Percentiles rank a stretch among this genome's conserved stretches.
Conservation (phyloP, 2,329 filamentous ascomycete genomes). For the Botrytis galanthina region DNA sequence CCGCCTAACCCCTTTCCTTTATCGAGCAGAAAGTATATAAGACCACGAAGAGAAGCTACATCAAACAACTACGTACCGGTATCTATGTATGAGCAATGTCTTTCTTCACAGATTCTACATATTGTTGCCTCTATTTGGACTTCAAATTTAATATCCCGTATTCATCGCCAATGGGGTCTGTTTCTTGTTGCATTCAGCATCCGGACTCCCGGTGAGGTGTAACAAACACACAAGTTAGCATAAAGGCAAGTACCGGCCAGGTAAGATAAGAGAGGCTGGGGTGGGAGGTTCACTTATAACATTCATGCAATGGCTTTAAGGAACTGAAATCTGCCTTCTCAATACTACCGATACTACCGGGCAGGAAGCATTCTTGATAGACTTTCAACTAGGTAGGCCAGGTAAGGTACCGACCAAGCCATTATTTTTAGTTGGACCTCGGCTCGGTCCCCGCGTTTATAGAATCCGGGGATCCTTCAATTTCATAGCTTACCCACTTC, state of each 20-base stretch:
- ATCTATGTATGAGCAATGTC: background rate
- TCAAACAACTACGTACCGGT: background rate
- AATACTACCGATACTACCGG: background rate
- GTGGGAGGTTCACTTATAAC: background rate
- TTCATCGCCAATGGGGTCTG: background rate
- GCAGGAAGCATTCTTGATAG: background rate
- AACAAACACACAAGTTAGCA: background rate
- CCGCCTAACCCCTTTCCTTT: background rate
- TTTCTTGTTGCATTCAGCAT: background rate
- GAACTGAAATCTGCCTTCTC: background rate
- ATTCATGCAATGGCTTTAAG: background rate
- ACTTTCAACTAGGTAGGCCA: background rate
- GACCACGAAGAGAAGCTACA: background rate
- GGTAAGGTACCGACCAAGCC: background rate
- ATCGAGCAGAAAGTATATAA: background rate
- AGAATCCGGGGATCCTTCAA: slow-evolving; percentile 6
- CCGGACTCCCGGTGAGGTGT: background rate
- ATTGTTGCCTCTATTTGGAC: background rate
- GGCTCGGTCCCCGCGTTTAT: slow-evolving; percentile 12
- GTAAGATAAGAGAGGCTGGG: background rate
- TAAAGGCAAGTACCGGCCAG: background rate
- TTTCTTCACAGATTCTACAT: background rate
- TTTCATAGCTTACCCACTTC: background rate
- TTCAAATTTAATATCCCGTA: background rate
- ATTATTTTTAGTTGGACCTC: slow-evolving; percentile 3